These are phyloP conservation scores for Cyberlindnera nakhonratchasimensis DNA, from an alignment of 805 yeast genomes.

Conservation along the genomic window DNA sequence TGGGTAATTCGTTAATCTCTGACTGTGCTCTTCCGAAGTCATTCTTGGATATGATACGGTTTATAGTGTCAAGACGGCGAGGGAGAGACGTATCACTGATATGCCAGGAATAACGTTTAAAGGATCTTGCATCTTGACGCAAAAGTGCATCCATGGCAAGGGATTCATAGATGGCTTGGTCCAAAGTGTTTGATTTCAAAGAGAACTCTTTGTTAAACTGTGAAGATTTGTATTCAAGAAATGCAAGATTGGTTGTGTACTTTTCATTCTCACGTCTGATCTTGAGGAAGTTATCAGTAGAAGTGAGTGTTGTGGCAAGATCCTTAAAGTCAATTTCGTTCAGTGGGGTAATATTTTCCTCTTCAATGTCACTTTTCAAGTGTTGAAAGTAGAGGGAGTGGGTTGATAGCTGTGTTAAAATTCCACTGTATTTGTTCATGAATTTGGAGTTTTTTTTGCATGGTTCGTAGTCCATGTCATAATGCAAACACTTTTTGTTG, in stretches of 20 bases:
- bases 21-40: constrained; percentile 37
- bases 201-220: constrained; percentile 21
- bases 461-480: constrained; percentile 65
- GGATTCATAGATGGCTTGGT: constrained; percentile 34
- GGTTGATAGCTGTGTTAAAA: constrained; percentile 34
- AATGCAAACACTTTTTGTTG: constrained; percentile 66
- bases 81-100: constrained; percentile 18
- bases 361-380: constrained; percentile 33
- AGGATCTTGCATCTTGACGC: constrained; percentile 26
- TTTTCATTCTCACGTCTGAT: constrained; percentile 22
- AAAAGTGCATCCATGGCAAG: constrained; percentile 40
- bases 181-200: constrained; percentile 22
- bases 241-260: constrained; percentile 23
- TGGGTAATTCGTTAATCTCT: constrained; percentile 38
- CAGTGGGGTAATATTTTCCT: constrained; percentile 37
- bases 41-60: constrained; percentile 28
- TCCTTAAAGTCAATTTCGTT: constrained; percentile 41
- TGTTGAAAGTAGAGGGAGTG: constrained; percentile 44
- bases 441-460: constrained; percentile 59
- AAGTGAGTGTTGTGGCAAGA: constrained; percentile 33
- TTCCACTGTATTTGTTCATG: constrained; percentile 39
- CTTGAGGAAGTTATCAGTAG: constrained; percentile 19
- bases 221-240: constrained; percentile 13
- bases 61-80: constrained; percentile 36
- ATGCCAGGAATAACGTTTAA: constrained; percentile 28